Base-by-base conservation (phyloP, 352 stramenopile species). In the Phytophthora megakarya region DNA sequence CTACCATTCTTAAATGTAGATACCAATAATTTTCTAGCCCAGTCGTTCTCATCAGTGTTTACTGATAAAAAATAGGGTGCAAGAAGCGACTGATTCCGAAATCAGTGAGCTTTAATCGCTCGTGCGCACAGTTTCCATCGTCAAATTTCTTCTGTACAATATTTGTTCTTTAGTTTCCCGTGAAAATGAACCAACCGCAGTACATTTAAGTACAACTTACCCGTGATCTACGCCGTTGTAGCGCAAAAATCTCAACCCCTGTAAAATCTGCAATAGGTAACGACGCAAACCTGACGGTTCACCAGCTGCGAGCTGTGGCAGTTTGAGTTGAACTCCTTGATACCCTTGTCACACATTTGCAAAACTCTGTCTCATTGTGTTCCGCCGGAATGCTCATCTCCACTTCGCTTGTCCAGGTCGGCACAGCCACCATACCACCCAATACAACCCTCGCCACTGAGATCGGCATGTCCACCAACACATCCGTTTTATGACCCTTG, bases 381-480 rank as follows among this genome's bases (percentile, higher is more conserved):
- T 55, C 97, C 97, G 45, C 93, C 10, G 96, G 96, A 51, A 96
- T 92, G 78, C 98, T 99, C 63, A 99, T 89, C 69, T 99, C 96
- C 15, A 99, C 97, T 73, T 98, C 95, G 22, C 97, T 97, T 21
- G 94, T 93, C 15, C 99, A 73, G n/a, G 97, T 99, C 15, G 96
- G 93, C 16, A 99, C 96, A 52, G 99, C 93, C 22, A 99, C 81
- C 2, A 80, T 92, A 28, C 93, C 90, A 48, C 97, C 97, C 7
- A 99, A 73, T 21, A 98, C 87, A 6, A 95, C 96, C 61, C 98
- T 86, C 10, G 88, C 91, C 26, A 99, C 74, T 23, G 83, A 96
- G 46, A 99, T 97, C 1, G 95, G 93, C 25, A 98, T 84, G 56
- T 98, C 92, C 15, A 97, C 93, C 65, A 98, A 88, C 35, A 99